These are phyloP conservation scores for Neurospora sp. DNA, from an alignment of 495 filamentous ascomycete genomes.

Conservation along the genomic window DNA sequence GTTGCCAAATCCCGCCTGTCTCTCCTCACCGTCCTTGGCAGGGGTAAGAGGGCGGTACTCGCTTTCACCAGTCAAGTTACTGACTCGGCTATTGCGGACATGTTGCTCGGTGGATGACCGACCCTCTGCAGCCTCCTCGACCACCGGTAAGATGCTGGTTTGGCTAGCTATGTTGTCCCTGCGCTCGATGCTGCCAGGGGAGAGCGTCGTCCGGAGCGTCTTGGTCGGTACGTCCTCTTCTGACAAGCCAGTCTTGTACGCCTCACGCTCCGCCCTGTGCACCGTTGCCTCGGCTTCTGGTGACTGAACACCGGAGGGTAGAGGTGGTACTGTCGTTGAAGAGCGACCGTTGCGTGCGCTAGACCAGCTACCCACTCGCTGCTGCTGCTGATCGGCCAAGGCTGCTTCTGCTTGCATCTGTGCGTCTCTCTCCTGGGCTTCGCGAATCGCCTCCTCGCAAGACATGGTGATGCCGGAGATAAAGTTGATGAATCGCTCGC, in stretches of 20 bases:
- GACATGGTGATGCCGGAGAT: constrained; percentile 86
- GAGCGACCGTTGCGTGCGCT: constrained; percentile 12
- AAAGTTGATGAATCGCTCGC: constrained; percentile 89
- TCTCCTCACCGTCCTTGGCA: constrained; percentile 28
- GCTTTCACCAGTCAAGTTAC: constrained; percentile 26
- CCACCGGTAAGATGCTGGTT: constrained; percentile 72
- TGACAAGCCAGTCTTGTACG: constrained; percentile 29
- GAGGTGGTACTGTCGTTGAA: constrained; percentile 25
- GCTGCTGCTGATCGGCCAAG: constrained; percentile 22
- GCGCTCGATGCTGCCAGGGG: constrained; percentile 35
- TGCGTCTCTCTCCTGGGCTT: constrained; percentile 41
- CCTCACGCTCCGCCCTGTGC: constrained; percentile 25
- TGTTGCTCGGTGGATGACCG: constrained; percentile 50
- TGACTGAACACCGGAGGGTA: constrained; percentile 39
- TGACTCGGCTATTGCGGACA: constrained; percentile 31
- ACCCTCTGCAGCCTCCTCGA: constrained; percentile 83
- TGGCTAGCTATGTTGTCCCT: constrained; percentile 45
- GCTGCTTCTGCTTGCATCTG: constrained; percentile 30
- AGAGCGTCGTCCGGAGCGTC: constrained; percentile 38
- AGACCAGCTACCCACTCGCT: constrained; percentile 19
- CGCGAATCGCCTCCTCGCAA: constrained; percentile 64
- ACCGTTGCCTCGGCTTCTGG: constrained; percentile 26
- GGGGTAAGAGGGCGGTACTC: constrained; percentile 36
- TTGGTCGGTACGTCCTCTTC: constrained; percentile 39
- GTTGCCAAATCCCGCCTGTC: constrained; percentile 34